Evolutionary conservation across 306 rosid species (phyloP), one percentile per base, ranked within the genome.

Genomic region (Alnus glutinosa): DNA sequence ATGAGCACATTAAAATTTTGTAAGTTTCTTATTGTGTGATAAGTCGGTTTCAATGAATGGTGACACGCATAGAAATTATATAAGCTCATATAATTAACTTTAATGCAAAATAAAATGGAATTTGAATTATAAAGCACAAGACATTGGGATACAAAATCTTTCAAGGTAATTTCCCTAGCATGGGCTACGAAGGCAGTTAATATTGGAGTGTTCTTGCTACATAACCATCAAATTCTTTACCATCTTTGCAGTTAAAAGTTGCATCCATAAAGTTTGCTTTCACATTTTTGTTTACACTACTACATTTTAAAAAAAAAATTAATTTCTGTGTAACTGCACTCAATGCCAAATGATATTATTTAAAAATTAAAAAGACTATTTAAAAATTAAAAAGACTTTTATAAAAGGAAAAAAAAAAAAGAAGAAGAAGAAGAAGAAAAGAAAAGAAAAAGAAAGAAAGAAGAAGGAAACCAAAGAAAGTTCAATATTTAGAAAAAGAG

Each of bases 141-240:
- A 59, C 2, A 59, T 59, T 59, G 8, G 37, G 32, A 28, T 10
- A 9, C 66, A 59, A 59, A 9, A 6, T 59, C 12, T 59, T 59
- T 59, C 66, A 30, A 64, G 46, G 48, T 64, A 15, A 37, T 64
- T 64, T 15, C 44, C 34, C 48, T 64, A 62, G 36, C 2, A 16
- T 7, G 18, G 13, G 23, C 7, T 37, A 64, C 5, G 36, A 7
- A 0, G 70, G 9, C 47, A 46, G 51, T 59, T n/a, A 5, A 74
- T 54, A 62, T 77, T 72, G 57, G 46, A 13, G 69, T 44, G 51
- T 5, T 47, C 50, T 62, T 32, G n/a, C 47, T 23, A 28, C 57
- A 58, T 23, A 30, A 50, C 49, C 30, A 51, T 74, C 73, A 67
- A 30, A 48, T 36, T 48, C 75, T 46, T 54, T 47, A 44, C 70